phyloP scores from a whole-genome alignment of 192 early-diverging fungal species.

The Glomus cerebriforme region DNA sequence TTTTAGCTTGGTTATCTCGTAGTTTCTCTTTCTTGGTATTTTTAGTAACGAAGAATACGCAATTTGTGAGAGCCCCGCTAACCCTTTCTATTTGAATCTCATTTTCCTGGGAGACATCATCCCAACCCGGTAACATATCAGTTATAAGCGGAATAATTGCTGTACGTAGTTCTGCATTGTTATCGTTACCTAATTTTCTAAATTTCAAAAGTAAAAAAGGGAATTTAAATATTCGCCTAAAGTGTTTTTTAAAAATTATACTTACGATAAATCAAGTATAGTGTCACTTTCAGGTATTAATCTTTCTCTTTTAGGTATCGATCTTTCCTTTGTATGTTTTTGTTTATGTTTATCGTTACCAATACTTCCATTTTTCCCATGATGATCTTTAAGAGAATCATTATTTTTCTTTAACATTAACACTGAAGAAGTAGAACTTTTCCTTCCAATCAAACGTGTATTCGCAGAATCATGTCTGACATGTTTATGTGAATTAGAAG shows the following conservation, averaged over 20 bases:
- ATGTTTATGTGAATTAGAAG: no score
- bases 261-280: slow-evolving; percentile 4
- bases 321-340: no score
- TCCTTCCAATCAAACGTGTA: no score
- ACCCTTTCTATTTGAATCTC: slow-evolving; percentile 35
- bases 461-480: no score
- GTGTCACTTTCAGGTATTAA: neutral
- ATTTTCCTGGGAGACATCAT: slow-evolving; percentile 34
- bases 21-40: neutral
- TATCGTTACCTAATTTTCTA: neutral
- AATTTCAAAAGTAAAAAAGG: neutral
- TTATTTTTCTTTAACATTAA: no score
- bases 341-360: no score
- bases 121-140: slow-evolving; percentile 30
- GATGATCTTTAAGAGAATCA: no score
- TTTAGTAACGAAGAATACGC: slow-evolving; percentile 33
- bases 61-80: slow-evolving; percentile 44
- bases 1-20: neutral
- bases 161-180: neutral
- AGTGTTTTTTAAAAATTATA: neutral
- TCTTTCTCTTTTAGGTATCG: neutral
- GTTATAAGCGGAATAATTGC: neutral
- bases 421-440: no score
- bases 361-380: no score
- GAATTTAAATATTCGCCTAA: neutral